phyloP scores from a whole-genome alignment of 176 grass and related monocot genomes.

The Dendrocalamus sinicus region DNA sequence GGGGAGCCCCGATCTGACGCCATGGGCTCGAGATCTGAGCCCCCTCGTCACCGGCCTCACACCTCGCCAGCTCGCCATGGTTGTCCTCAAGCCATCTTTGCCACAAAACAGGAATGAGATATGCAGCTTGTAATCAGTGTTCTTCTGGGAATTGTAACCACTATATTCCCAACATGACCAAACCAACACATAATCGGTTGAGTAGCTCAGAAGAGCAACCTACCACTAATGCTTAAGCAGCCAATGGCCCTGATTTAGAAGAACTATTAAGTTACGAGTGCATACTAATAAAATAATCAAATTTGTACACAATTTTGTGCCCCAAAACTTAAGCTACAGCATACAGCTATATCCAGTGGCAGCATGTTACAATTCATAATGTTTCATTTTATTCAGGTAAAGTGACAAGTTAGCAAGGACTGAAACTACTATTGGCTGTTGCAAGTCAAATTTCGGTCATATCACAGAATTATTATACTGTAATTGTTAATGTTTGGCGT shows the following conservation, averaged over 20 bases:
- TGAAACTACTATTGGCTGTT: not conserved
- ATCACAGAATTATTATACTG: not conserved
- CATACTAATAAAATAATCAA: not conserved
- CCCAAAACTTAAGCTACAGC: not conserved
- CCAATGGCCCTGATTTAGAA: not conserved
- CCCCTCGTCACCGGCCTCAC: too few species aligned
- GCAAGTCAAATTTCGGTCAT: not conserved
- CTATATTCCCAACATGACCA: slow-evolving; percentile 12
- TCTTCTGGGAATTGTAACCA: slow-evolving; percentile 15
- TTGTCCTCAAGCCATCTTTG: too few species aligned
- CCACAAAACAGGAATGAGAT: slow-evolving; percentile 8
- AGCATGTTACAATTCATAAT: not conserved
- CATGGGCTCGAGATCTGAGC: too few species aligned
- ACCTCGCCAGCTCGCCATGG: too few species aligned
- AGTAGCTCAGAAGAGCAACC: not conserved
- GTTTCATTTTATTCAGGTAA: not conserved
- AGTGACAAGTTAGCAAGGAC: not conserved
- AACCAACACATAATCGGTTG: not conserved
- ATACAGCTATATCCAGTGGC: not conserved
- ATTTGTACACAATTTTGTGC: not conserved
- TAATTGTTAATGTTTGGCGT: too few species aligned
- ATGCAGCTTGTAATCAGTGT: not conserved
- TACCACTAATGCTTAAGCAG: not conserved
- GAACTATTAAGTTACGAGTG: not conserved
- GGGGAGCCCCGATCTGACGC: too few species aligned